A percentile compares a stretch with the other conserved stretches of the same genome.
Evolutionary conservation across 2,329 filamentous ascomycete genomes (phyloP).

Genomic region (Lizonia empirigonia): DNA sequence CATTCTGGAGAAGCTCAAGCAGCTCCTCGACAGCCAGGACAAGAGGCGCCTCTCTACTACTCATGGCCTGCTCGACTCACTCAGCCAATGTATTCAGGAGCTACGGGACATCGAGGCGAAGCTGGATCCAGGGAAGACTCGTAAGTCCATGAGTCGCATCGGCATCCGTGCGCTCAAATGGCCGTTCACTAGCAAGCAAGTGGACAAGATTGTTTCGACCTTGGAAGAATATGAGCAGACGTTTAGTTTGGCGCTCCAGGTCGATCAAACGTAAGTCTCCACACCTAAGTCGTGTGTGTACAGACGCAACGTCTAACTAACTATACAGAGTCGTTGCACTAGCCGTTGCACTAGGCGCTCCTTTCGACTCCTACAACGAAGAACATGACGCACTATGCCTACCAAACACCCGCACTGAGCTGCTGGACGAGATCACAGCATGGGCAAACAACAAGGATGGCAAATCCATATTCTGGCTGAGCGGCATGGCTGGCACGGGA

Average conservation of each 20-base stretch:
- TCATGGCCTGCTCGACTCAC: conserved; percentile 25
- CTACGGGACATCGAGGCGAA: conserved; percentile 16
- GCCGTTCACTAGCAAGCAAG: conserved; percentile 48
- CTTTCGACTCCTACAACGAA: conserved; percentile 23
- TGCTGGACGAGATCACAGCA: conserved; percentile 27
- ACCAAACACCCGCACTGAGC: conserved; percentile 28
- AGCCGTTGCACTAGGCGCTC: conserved; percentile 20
- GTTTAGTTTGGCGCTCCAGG: conserved; percentile 40
- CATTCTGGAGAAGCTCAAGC: conserved; percentile 31
- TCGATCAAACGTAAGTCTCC: conserved; percentile 46
- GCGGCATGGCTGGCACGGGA: conserved; percentile 23
- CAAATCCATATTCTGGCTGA: conserved; percentile 40
- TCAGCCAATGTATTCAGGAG: conserved; percentile 22
- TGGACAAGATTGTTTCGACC: conserved; percentile 32
- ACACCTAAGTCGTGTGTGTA: background rate
- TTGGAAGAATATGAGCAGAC: conserved; percentile 36
- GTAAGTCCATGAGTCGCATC: conserved; percentile 41
- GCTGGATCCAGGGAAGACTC: conserved; percentile 20
- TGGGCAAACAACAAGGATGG: conserved; percentile 26
- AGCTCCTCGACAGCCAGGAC: conserved; percentile 37
- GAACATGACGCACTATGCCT: conserved; percentile 29
- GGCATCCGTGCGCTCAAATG: conserved; percentile 48
- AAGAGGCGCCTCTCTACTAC: conserved; percentile 33
- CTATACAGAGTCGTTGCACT: too few relatives aligned
- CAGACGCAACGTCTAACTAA: too few relatives aligned